Evolutionary conservation across 78 protist genomes (phyloP).

Genomic region (Pigoraptor vietnamica): DNA sequence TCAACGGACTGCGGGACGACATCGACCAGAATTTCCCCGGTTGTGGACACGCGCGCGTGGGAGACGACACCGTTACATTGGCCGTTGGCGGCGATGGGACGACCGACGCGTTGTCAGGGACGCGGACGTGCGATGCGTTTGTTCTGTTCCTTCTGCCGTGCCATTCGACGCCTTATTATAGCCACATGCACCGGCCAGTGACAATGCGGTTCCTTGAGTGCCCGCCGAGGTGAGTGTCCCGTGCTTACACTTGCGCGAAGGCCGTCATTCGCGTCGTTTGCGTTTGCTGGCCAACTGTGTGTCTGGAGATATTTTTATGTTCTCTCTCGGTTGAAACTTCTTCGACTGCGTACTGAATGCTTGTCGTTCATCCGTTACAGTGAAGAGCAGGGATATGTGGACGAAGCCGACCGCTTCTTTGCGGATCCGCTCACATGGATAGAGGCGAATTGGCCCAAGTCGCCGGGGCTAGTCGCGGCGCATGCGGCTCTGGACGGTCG

Average conservation of each 20-base stretch:
- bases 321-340: too few relatives aligned
- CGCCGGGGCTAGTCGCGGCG: not conserved
- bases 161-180: slow-evolving; percentile 68
- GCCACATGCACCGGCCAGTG: slow-evolving; percentile 32
- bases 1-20: not conserved
- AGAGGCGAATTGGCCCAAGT: not conserved
- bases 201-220: slow-evolving; percentile 14
- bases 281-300: too few relatives aligned
- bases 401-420: not conserved
- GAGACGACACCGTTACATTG: not conserved
- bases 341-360: too few relatives aligned
- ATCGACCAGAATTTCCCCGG: not conserved
- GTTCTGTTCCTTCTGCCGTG: slow-evolving; percentile 65
- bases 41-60: too few relatives aligned
- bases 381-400: not conserved
- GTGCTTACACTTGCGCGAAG: too few relatives aligned
- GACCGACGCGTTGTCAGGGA: too few relatives aligned
- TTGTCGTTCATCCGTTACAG: too few relatives aligned
- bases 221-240: not conserved
- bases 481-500: not conserved
- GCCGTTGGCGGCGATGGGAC: too few relatives aligned
- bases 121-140: not conserved
- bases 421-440: not conserved
- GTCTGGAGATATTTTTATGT: not conserved
- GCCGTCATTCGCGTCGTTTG: too few relatives aligned